Conservation (phyloP, 1,139 yeast genomes). For the Petasospora fabianii region DNA sequence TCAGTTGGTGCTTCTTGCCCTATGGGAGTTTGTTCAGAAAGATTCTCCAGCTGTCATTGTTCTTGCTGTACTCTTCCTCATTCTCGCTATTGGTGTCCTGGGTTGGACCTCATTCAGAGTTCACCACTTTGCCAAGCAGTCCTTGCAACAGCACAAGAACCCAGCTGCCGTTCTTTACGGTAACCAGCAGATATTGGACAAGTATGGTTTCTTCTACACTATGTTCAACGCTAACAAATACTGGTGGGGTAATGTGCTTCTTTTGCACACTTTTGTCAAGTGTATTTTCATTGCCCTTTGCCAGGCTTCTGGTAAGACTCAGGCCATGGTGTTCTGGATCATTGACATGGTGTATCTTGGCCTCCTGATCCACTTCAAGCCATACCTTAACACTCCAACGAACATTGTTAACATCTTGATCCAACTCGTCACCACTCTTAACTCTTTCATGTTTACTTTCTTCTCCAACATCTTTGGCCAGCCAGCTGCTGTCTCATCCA, state of each 20-base stretch:
- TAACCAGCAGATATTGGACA: constrained; percentile 56
- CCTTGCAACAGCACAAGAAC: constrained; percentile 52
- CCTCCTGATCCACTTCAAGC: constrained; percentile 53
- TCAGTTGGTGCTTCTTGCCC: constrained; percentile 62
- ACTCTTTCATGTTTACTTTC: constrained; percentile 70
- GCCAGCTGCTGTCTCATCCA: constrained; percentile 60
- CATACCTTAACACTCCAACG: constrained; percentile 71
- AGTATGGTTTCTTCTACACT: constrained; percentile 78
- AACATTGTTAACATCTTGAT: constrained; percentile 63
- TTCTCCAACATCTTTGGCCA: constrained; percentile 72
- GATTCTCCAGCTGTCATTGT: constrained; percentile 78
- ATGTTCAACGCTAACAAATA: constrained; percentile 72
- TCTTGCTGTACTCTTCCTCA: constrained; percentile 58
- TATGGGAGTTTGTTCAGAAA: constrained; percentile 68
- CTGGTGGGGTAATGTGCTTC: constrained; percentile 67
- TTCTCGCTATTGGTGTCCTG: constrained; percentile 53
- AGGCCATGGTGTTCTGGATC: constrained; percentile 61
- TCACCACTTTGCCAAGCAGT: constrained; percentile 49
- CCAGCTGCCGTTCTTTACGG: constrained; percentile 81
- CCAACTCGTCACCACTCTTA: constrained; percentile 59
- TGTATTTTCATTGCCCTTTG: constrained; percentile 64
- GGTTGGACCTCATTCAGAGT: constrained; percentile 61
- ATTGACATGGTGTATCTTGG: constrained; percentile 61
- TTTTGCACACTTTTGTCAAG: constrained; percentile 53
- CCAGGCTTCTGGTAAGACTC: constrained; percentile 67